Evolutionary conservation across 768 basidiomycete genomes (phyloP), one percentile per base, ranked within the genome.

Genomic region (Termitomyces sp.): DNA sequence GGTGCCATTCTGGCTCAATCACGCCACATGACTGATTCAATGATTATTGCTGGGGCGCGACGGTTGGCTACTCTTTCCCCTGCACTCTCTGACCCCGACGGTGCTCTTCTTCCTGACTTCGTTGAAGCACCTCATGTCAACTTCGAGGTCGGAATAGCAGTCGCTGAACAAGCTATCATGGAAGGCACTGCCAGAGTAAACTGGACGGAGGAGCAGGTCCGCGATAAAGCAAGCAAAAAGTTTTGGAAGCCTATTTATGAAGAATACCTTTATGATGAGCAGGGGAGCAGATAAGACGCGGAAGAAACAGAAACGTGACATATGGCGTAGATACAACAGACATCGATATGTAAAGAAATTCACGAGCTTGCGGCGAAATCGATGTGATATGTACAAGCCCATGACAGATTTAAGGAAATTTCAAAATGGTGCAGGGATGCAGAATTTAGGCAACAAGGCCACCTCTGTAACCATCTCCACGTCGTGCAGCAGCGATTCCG

Each of bases 31-130:
- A 86, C 89, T 1, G 90, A 93, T 69, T 81, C 78, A n/a, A 94
- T 95, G 93, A 88, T 95, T 68, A 85, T 92, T 42, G 88, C 88
- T 2, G 92, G 89, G 9, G 84, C 90, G 0, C 79, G 75, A 28
- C 81, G 85, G 13, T 85, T 95, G 38, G 90, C 92, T 0, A 75
- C 82, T 8, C 80, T 94, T 44, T 84, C 91, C 0, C 92, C 92
- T 2, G 92, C 84, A 0, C 75, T 86, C 58, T 79, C 80, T 33
- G 85, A 93, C 65, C 86, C 87, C 0, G 84, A 90, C 61, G 74
- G 78, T 46, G 80, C 86, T 0, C 80, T 95, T 26, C 74, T 95
- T 4, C 91, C 93, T 0, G 87, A 90, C 63, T 85, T 95, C 49
- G 78, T 73, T 1, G 85, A 92, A 57, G 85, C 92, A 0, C 88